Conservation (phyloP, 129 eudicot genomes). For the Flaveria brownii region DNA sequence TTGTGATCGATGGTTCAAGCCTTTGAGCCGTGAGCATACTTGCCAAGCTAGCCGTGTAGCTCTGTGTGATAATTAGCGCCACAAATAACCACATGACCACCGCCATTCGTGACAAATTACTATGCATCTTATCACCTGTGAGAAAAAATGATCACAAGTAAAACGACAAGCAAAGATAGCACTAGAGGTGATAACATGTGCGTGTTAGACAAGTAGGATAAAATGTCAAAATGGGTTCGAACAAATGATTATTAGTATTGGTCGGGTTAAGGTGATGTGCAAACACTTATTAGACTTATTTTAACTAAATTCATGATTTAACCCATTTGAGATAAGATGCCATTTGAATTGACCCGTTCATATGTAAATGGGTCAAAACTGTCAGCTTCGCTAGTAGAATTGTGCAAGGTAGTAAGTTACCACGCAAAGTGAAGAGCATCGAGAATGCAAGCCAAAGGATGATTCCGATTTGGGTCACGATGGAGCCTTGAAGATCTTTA, state of each 20-base stretch:
- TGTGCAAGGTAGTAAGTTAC: constrained; percentile 19
- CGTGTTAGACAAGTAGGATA: not conserved
- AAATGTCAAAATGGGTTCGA: not conserved
- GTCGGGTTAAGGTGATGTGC: not conserved
- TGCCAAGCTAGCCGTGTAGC: constrained; percentile 69
- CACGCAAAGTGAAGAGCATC: constrained; percentile 49
- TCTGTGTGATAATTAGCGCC: constrained; percentile 51
- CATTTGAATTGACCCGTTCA: not conserved
- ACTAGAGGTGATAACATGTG: not conserved
- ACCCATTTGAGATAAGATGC: not conserved
- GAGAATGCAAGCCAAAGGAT: constrained; percentile 50
- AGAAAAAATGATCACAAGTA: not conserved
- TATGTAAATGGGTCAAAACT: not conserved
- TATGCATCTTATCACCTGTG: constrained; percentile 45
- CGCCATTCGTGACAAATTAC: constrained; percentile 54
- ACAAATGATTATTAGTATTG: too few species aligned
- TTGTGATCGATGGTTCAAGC: constrained; percentile 43
- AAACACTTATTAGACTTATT: not conserved
- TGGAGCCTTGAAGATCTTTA: constrained; percentile 21
- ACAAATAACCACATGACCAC: constrained; percentile 57
- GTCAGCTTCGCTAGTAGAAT: not conserved
- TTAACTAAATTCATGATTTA: not conserved
- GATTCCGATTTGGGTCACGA: constrained; percentile 31
- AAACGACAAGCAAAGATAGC: not conserved
- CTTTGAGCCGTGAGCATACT: constrained; percentile 60